Percentiles rank a stretch among this genome's conserved stretches.
phyloP scores from a whole-genome alignment of 2,329 filamentous ascomycete species.

The Tetracladium maxilliforme region DNA sequence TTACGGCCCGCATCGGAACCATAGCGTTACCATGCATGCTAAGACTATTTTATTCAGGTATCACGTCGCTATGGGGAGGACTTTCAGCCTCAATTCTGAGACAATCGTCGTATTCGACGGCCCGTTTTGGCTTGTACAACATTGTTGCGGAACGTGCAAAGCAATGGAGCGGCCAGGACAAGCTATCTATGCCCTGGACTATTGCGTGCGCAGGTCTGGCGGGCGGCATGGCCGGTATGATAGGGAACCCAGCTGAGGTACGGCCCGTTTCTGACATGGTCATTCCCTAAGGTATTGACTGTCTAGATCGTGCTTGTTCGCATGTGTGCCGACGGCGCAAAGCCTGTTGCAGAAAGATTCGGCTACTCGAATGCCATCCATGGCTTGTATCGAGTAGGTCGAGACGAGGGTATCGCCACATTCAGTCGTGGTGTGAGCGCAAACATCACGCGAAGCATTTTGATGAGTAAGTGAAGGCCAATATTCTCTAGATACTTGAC shows the following conservation, averaged over 20 bases:
- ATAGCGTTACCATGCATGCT: no score
- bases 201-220: slow-evolving; percentile 23
- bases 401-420: slow-evolving; percentile 21
- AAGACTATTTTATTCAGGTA: slow-evolving; percentile 15
- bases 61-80: slow-evolving; percentile 25
- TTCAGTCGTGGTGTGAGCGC: slow-evolving; percentile 22
- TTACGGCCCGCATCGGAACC: no score
- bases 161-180: slow-evolving; percentile 11
- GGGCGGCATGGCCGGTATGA: slow-evolving; percentile 24
- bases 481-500: no score
- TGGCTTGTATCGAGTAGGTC: slow-evolving; percentile 16
- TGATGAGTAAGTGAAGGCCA: slow-evolving; percentile 24
- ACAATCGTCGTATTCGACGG: slow-evolving; percentile 27
- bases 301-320: slow-evolving; percentile 22
- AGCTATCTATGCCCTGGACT: slow-evolving; percentile 17
- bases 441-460: slow-evolving; percentile 24
- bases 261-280: background rate
- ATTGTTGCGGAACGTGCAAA: slow-evolving; percentile 16
- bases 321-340: slow-evolving; percentile 30
- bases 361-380: slow-evolving; percentile 21
- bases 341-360: slow-evolving; percentile 18
- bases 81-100: slow-evolving; percentile 27
- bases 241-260: slow-evolving; percentile 28
- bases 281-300: background rate
- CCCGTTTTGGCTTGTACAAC: slow-evolving; percentile 25